phyloP scores from a whole-genome alignment of 2,329 filamentous ascomycete genomes.

The Penicillium paneum region DNA sequence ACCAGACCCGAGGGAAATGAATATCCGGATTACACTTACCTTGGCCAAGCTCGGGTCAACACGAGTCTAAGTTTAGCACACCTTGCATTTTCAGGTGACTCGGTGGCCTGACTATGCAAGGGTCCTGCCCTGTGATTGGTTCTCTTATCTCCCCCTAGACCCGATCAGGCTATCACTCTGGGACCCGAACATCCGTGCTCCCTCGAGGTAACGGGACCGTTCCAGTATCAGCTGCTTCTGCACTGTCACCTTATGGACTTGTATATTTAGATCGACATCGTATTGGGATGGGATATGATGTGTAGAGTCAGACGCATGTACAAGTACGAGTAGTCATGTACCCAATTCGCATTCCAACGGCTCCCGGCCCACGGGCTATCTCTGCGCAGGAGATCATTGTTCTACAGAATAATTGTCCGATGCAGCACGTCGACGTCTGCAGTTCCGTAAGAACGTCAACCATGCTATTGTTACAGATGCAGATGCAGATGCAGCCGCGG shows the following conservation, averaged over 20 bases:
- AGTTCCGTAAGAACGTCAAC: conserved; percentile 6
- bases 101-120: conserved; percentile 26
- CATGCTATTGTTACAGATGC: conserved; percentile 9
- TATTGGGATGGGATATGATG: too few species aligned
- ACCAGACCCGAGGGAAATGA: too few species aligned
- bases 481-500: not conserved
- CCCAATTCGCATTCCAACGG: not conserved
- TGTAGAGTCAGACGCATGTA: not conserved
- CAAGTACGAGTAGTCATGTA: not conserved
- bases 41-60: too few species aligned
- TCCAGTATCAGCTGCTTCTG: conserved; percentile 20
- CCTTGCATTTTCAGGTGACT: conserved; percentile 25
- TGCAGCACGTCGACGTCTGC: not conserved
- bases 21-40: too few species aligned
- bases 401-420: conserved; percentile 6
- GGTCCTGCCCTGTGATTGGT: conserved; percentile 19
- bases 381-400: conserved; percentile 4
- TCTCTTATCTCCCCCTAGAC: not conserved
- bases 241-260: conserved; percentile 28
- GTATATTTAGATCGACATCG: not conserved
- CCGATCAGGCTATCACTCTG: conserved; percentile 3
- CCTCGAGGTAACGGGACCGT: not conserved
- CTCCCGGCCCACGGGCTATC: conserved; percentile 1
- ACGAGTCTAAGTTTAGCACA: conserved; percentile 24
- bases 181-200: not conserved